Base-by-base conservation (phyloP, 768 basidiomycete species). In the Naganishia vishniacii region DNA sequence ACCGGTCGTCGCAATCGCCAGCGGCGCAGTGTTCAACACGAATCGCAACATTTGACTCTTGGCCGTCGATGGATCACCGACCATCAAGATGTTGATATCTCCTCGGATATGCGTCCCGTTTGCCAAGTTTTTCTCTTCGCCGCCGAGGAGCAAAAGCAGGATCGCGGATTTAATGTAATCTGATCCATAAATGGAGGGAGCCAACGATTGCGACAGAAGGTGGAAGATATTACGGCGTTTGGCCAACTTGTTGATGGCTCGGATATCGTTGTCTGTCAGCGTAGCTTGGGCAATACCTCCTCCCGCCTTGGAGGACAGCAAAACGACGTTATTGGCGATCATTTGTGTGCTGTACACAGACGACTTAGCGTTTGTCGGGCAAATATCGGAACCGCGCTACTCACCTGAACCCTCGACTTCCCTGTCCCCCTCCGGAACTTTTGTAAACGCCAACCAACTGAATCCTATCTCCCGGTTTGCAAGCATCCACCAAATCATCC, bases 71-170 rank as follows among this genome's bases (percentile, higher is more conserved):
- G 95, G 95, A 78, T 99, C 95, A 66, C 95, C 95, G 64, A 99
- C 93, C 94, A 99, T 98, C 71, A 99, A 84, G 73, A 98, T 82
- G 79, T 99, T 99, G 82, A 99, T 98, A 78, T 99, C 95, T 47
- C 95, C 95, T 81, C 95, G 87, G 73, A 98, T 94, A 75, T 98
- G 95, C 1, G 95, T 97, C 58, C 95, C 94, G 74, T 99, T 98
- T 28, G 88, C 84, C 62, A 98, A 79, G 75, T 98, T 98, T 83
- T 99, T 99, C 80, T 98, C 95, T 53, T 91, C 89, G 29, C 95
- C 95, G 32, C 94, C 92, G 44, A 99, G 86, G 16, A 99, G 84
- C 12, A 99, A 84, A 28, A 99, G 85, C 16, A 97, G 82, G 71
- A 97, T 84, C 16, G 95, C 93, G 65, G 86, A 85, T 77, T 99